Conservation (phyloP, 2,329 filamentous ascomycete genomes). For the Colletotrichum caudatum region DNA sequence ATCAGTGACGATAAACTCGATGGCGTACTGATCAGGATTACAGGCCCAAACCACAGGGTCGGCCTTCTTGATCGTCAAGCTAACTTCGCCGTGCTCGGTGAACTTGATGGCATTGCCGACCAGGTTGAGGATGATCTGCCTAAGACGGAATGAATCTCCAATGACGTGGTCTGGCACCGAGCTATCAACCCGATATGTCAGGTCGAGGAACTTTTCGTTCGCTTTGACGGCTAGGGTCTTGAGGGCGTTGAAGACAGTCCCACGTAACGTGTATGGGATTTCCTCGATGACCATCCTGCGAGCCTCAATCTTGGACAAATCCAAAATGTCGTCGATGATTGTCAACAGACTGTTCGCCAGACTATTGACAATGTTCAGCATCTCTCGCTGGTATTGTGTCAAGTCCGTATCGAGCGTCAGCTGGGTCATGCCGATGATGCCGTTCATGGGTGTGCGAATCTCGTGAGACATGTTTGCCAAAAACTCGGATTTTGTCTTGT, state of each 20-base stretch:
- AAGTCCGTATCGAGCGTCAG: slow-evolving; percentile 94
- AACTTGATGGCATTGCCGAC: slow-evolving; percentile 99
- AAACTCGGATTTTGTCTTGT: slow-evolving; percentile 98
- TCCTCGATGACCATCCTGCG: slow-evolving; percentile 98
- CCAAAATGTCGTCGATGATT: slow-evolving; percentile 89
- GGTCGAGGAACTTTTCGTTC: slow-evolving; percentile 92
- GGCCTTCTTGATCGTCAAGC: slow-evolving; percentile 84
- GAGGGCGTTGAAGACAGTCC: slow-evolving; percentile 95
- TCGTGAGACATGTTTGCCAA: slow-evolving; percentile 99
- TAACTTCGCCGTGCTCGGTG: slow-evolving; percentile 95
- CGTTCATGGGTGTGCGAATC: slow-evolving; percentile 97
- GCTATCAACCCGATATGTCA: slow-evolving; percentile 93
- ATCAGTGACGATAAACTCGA: slow-evolving; percentile 95
- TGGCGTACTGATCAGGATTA: slow-evolving; percentile 83
- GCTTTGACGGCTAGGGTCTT: slow-evolving; percentile 98
- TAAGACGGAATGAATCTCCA: slow-evolving; percentile 94
- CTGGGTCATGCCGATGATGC: slow-evolving; percentile 98
- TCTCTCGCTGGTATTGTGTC: slow-evolving; percentile 95
- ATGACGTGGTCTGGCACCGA: slow-evolving; percentile 95
- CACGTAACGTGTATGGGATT: slow-evolving; percentile 93
- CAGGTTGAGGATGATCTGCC: slow-evolving; percentile 96
- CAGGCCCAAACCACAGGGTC: slow-evolving; percentile 74
- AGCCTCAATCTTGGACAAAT: slow-evolving; percentile 87
- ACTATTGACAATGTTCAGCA: slow-evolving; percentile 98
- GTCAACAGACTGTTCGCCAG: slow-evolving; percentile 95